phyloP scores from a whole-genome alignment of 306 rosid genomes.

The Dryas alaskensis region DNA sequence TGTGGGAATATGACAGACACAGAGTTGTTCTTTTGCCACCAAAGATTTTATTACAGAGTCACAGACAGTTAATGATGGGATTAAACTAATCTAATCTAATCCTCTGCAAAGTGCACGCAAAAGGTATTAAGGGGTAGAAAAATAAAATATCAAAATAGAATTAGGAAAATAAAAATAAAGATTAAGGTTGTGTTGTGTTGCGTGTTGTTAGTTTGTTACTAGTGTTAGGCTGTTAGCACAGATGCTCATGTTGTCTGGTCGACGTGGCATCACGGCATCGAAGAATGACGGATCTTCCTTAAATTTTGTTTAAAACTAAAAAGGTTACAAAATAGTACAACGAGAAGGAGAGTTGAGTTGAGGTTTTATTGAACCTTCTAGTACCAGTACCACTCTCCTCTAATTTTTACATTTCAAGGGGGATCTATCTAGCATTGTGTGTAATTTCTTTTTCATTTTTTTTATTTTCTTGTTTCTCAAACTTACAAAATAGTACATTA shows the following conservation, averaged over 20 bases:
- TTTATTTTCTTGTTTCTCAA: too few relatives aligned
- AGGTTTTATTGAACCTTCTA: too few relatives aligned
- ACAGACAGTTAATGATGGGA: constrained; percentile 18
- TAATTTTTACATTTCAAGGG: too few relatives aligned
- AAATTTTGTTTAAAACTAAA: background rate
- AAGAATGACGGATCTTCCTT: background rate
- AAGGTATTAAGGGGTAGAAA: too few relatives aligned
- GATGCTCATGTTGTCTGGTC: background rate
- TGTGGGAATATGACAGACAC: constrained; percentile 5
- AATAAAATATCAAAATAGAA: background rate
- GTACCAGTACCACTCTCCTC: too few relatives aligned
- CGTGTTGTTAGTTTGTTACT: too few relatives aligned
- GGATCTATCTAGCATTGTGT: too few relatives aligned
- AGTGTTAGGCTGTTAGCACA: background rate
- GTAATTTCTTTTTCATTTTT: too few relatives aligned
- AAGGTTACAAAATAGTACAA: too few relatives aligned
- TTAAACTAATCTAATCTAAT: constrained; percentile 25
- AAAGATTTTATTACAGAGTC: constrained; percentile 25
- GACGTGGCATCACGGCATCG: background rate
- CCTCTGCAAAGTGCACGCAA: background rate
- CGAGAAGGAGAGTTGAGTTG: too few relatives aligned
- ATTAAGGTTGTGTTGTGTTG: background rate
- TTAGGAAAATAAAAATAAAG: background rate
- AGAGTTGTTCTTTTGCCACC: constrained; percentile 30
- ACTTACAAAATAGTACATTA: too few relatives aligned